Evolutionary conservation across 2,329 filamentous ascomycete genomes (phyloP).

Genomic region (Stachybotrys echinatus): DNA sequence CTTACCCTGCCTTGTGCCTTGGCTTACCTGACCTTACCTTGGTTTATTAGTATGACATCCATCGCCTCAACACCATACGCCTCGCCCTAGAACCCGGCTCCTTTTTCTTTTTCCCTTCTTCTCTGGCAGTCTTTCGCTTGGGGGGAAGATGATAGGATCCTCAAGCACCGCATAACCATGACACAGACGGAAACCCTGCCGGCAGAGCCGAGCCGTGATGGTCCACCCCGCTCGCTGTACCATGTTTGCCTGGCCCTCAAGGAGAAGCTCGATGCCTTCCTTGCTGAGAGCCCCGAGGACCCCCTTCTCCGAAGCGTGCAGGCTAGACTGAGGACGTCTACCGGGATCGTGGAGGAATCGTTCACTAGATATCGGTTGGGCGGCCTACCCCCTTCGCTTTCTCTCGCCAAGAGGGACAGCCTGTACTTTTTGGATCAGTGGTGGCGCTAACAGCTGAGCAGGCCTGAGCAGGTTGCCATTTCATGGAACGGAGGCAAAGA

Average conservation of each 20-base stretch:
- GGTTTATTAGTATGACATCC: neutral
- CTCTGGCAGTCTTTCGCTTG: neutral
- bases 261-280: slow-evolving; percentile 58
- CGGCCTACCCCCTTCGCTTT: slow-evolving; percentile 1
- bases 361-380: slow-evolving; percentile 69
- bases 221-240: neutral
- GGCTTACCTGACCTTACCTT: too few relatives aligned
- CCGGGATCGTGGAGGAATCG: slow-evolving; percentile 70
- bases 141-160: neutral
- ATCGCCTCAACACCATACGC: neutral
- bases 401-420: neutral
- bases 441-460: slow-evolving; percentile 27
- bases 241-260: slow-evolving; percentile 49
- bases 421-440: neutral
- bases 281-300: slow-evolving; percentile 52
- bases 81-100: neutral
- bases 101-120: neutral
- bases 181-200: neutral
- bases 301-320: slow-evolving; percentile 61
- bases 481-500: slow-evolving; percentile 99
- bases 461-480: slow-evolving; percentile 73
- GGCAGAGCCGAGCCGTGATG: neutral
- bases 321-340: slow-evolving; percentile 64
- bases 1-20: too few relatives aligned
- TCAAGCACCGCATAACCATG: neutral